Evolutionary conservation across 768 basidiomycete genomes (phyloP), one percentile per base, ranked within the genome.

Genomic region (Lactarius indigo): DNA sequence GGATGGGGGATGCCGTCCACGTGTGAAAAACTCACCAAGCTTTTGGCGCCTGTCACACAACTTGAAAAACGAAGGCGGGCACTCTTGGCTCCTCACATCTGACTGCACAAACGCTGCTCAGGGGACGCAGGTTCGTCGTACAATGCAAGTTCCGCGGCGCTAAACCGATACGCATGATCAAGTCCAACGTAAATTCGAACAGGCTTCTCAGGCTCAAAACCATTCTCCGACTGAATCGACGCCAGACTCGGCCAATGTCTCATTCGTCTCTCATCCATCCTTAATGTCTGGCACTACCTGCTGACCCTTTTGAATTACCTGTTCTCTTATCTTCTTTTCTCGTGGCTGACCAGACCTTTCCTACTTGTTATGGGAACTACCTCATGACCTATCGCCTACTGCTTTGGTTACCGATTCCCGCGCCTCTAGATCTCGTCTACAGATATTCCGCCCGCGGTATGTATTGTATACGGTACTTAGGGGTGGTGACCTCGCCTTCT

Each of bases 1-100:
- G 61, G 68, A 67, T 35, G 68, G 65, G 39, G 59, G 61, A 69
- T 69, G 58, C 68, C 39, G 65, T 56, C 57, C 61, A 67, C 68
- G 68, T 69, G 68, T 60, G 68, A 67, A 68, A 61, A 66, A 50
- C 52, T 65, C 30, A 28, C 58, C 26, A 60, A 47, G 2, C 28
- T 15, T 50, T 63, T 5, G 57, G 66, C 66, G 66, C 35, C 58
- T 60, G 30, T 42, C 39, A 39, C 2, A 39, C 3, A 26, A 7
- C 7, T 35, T 12, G 31, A 1, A 13, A 26, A 23, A 26, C 63
- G 37, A 37, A 28, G 35, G 23, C 37, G 26, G 44, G 50, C 13
- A 44, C 59, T 20, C 15, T 15, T 41, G 55, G 33, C 30, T 4
- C 41, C 39, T 57, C 26, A 26, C 55, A 30, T 18, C 35, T 30